Percentiles rank a stretch among this genome's conserved stretches.
These are phyloP conservation scores for Phytopythium aichiense DNA, from an alignment of 352 stramenopile species.

Conservation along the genomic window DNA sequence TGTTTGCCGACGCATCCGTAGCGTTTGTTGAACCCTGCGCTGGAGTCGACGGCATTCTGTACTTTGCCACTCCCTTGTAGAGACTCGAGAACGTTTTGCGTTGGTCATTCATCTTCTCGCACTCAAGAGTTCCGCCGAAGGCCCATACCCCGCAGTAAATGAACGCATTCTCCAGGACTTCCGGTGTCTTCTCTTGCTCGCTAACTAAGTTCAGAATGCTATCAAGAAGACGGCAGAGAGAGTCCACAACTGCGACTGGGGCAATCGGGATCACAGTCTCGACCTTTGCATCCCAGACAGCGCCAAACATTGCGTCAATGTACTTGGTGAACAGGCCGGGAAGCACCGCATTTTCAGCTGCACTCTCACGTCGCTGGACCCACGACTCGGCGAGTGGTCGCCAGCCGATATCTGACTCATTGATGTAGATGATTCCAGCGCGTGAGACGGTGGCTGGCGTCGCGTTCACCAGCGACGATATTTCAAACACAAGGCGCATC, in stretches of 20 bases:
- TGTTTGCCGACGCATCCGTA: constrained; percentile 11
- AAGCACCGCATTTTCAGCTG: constrained; percentile 80
- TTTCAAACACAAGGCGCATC: constrained; percentile 98
- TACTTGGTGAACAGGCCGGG: constrained; percentile 93
- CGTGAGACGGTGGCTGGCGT: constrained; percentile 96
- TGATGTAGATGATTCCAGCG: constrained; percentile 96
- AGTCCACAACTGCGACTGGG: constrained; percentile 76
- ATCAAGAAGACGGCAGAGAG: constrained; percentile 93
- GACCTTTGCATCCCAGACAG: constrained; percentile 67
- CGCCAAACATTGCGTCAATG: constrained; percentile 79
- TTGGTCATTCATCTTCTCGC: constrained; percentile 72
- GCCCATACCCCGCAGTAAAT: constrained; percentile 94
- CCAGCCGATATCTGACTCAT: constrained; percentile 92
- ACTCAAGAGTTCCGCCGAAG: constrained; percentile 92
- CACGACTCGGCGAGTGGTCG: constrained; percentile 93
- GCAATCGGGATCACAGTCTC: constrained; percentile 48
- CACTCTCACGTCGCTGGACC: constrained; percentile 77
- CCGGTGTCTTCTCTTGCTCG: constrained; percentile 78
- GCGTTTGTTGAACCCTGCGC: constrained; percentile 5
- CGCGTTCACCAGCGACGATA: constrained; percentile 95
- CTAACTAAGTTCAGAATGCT: constrained; percentile 75
- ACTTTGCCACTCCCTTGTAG: constrained; percentile 70
- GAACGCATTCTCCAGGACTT: constrained; percentile 94
- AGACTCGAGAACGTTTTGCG: constrained; percentile 50
- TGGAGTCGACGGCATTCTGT: constrained; percentile 40